Evolutionary conservation across 2,329 filamentous ascomycete genomes (phyloP), one percentile per base, ranked within the genome.

Genomic region (Microcyclospora pomicola): DNA sequence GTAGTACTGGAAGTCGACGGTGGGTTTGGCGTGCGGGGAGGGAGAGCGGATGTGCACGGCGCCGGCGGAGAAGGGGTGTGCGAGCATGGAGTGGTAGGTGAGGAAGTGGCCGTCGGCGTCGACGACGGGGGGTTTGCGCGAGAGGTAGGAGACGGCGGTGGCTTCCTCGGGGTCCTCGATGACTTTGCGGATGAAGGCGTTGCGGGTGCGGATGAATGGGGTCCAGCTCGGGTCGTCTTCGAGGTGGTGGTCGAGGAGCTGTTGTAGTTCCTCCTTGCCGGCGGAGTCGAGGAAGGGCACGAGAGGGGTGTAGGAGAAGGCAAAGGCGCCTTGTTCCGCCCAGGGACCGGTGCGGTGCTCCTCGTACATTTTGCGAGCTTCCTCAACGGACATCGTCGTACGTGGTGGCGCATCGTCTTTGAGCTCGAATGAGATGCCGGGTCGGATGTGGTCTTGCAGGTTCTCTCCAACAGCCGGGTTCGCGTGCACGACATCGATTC

Each of bases 401-500:
- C 5, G 6, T 9, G 46, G 43, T 12, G 46, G 31, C 31, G 49
- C 40, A 12, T 50, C 53, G 16, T 50, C 40, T 10, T 30, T 39
- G 15, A 46, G 43, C 36, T 56, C 48, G 35, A 47, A 53, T 1
- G 37, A 44, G 7, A 51, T 34, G 9, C 40, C 42, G 12, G 37
- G n/a, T n/a, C 30, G 12, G 12, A 47, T 38, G 31, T 58, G 55
- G 24, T 58, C 55, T 33, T 59, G 56, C 42, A 73, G 71, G 34
- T 69, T 62, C 15, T 65, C 53, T 2, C 73, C 71, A 0, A 75
- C 72, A 2, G 68, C 69, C 0, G 67, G 65, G 1, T 73, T 51
- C 34, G 71, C 60, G 2, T 63, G 56, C 1, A 68, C 49, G 2
- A 68, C 49, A 1, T 66, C 59, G 2, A 77, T 63, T 1, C 63